Conservation (phyloP, 2,329 filamentous ascomycete genomes). For the Penicillium sp. region DNA sequence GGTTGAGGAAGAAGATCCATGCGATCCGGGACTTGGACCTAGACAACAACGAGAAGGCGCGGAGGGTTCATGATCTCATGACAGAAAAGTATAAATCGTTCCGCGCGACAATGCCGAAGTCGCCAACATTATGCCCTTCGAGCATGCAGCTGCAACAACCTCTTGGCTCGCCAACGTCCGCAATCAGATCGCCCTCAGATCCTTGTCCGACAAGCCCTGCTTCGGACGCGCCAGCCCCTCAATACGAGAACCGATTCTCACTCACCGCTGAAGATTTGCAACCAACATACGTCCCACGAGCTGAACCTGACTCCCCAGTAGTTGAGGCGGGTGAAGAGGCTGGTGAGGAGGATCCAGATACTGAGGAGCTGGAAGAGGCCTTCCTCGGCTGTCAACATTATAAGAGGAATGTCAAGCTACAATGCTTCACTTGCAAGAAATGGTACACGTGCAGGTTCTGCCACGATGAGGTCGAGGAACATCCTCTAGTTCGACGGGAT, state of each 20-base stretch:
- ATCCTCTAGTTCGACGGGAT: constrained; percentile 76
- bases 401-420: constrained; percentile 91
- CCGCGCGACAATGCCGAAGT: constrained; percentile 30
- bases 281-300: constrained; percentile 67
- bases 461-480: constrained; percentile 81
- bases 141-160: constrained; percentile 33
- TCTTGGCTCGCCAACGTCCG: constrained; percentile 35
- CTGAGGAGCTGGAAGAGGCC: constrained; percentile 55
- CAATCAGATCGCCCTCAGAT: constrained; percentile 28
- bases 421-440: constrained; percentile 84
- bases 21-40: constrained; percentile 67
- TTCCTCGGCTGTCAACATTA: constrained; percentile 88
- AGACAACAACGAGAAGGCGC: constrained; percentile 68
- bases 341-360: constrained; percentile 44
- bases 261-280: constrained; percentile 61
- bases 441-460: constrained; percentile 98
- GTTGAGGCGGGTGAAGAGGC: constrained; percentile 31
- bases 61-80: constrained; percentile 71
- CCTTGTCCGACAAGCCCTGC: constrained; percentile 31
- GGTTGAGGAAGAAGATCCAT: constrained; percentile 69
- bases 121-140: constrained; percentile 30
- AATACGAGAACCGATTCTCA: constrained; percentile 42
- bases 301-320: constrained; percentile 32
- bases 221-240: constrained; percentile 32
- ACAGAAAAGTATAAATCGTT: constrained; percentile 67